Conservation (phyloP, 768 basidiomycete genomes). For the Nevesoporus exiguus region DNA sequence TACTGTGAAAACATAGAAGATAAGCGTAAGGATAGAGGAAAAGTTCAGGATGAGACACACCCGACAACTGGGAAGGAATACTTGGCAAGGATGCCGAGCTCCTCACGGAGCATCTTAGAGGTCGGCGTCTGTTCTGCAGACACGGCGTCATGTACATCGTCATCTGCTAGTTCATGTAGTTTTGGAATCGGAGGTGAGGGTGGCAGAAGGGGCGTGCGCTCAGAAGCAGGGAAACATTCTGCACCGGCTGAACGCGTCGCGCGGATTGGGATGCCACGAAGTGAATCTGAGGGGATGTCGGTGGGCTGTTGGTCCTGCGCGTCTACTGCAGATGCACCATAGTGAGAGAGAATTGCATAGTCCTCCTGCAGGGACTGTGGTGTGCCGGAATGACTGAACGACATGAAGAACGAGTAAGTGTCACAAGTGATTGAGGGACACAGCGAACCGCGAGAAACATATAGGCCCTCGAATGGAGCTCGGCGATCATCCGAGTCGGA, state of each 20-base stretch:
- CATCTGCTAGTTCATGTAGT: constrained; percentile 51
- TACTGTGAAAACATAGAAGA: constrained; percentile 38
- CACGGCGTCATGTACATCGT: not conserved
- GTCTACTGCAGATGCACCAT: constrained; percentile 33
- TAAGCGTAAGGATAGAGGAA: not conserved
- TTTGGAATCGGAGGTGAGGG: constrained; percentile 48
- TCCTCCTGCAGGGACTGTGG: constrained; percentile 58
- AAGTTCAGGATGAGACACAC: constrained; percentile 39
- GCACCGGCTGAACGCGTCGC: not conserved
- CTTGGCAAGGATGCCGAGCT: constrained; percentile 52
- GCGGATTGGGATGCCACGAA: constrained; percentile 18
- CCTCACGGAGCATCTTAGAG: constrained; percentile 49
- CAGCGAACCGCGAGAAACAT: no score
- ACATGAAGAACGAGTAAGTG: constrained; percentile 7
- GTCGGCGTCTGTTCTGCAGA: constrained; percentile 19
- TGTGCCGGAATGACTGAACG: constrained; percentile 14
- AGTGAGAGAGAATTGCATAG: constrained; percentile 59
- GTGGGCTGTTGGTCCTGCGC: not conserved
- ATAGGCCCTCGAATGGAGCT: no score
- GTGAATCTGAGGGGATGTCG: constrained; percentile 13
- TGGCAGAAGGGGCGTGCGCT: constrained; percentile 58
- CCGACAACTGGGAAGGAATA: constrained; percentile 73
- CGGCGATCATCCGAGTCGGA: no score
- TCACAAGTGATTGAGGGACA: no score
- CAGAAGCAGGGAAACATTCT: constrained; percentile 23